Conservation (phyloP, 2,329 filamentous ascomycete species). For the Trichoderma aggressivum region DNA sequence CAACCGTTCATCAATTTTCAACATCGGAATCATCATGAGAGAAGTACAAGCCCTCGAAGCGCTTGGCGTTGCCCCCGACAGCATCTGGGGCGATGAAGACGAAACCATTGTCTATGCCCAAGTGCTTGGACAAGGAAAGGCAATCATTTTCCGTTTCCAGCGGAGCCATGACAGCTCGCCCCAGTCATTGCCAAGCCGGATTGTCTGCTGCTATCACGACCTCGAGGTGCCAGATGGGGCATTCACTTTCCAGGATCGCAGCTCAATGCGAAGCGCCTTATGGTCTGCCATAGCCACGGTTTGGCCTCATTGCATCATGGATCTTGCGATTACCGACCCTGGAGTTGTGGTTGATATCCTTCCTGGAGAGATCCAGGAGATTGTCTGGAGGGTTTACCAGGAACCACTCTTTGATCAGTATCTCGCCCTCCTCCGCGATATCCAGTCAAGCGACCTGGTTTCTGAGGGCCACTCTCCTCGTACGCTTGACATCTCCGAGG, state of each 20-base stretch:
- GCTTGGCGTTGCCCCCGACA: not conserved
- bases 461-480: not conserved
- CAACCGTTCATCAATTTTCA: not conserved
- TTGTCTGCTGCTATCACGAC: not conserved
- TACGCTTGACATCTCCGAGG: not conserved
- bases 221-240: not conserved
- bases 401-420: not conserved
- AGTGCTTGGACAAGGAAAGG: not conserved
- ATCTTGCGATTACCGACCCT: not conserved
- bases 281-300: not conserved
- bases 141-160: not conserved
- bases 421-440: not conserved
- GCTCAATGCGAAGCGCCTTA: not conserved
- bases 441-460: not conserved
- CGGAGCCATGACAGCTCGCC: not conserved
- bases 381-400: not conserved
- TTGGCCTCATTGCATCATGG: not conserved
- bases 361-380: not conserved
- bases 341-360: not conserved
- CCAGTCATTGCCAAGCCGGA: not conserved
- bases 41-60: not conserved
- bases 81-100: not conserved
- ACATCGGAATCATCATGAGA: not conserved
- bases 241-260: not conserved
- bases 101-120: not conserved